Conservation (phyloP, 192 early-diverging fungal species). For the Mortierella antarctica region DNA sequence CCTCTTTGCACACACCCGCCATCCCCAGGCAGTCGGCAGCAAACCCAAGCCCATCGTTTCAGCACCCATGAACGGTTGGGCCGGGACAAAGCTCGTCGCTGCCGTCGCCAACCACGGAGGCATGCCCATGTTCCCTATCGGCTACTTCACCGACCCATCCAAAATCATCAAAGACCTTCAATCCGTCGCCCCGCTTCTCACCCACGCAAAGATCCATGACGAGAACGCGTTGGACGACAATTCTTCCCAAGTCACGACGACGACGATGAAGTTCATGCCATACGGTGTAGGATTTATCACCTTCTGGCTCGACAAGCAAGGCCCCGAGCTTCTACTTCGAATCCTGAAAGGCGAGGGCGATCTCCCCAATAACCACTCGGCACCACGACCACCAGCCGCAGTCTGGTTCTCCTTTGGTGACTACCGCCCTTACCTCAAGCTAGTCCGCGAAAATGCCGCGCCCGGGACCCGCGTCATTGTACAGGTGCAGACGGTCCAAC, state of each 20-base stretch:
- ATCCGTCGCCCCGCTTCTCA: conserved; percentile 5
- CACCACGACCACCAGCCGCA: conserved; percentile 48
- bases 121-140: conserved; percentile 39
- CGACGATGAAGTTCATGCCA: conserved; percentile 30
- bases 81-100: conserved; percentile 49
- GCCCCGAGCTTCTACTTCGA: conserved; percentile 45
- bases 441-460: conserved; percentile 34
- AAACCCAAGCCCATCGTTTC: conserved; percentile 49
- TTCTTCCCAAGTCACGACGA: neutral
- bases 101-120: conserved; percentile 57
- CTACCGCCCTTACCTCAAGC: conserved; percentile 42
- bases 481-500: conserved; percentile 59
- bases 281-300: conserved; percentile 57
- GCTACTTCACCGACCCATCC: conserved; percentile 33
- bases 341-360: conserved; percentile 25
- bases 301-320: conserved; percentile 48
- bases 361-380: neutral
- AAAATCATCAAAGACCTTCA: conserved; percentile 36
- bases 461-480: conserved; percentile 48
- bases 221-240: neutral
- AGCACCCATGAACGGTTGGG: conserved; percentile 58
- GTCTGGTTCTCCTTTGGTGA: conserved; percentile 61
- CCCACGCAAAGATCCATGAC: neutral
- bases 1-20: conserved; percentile 18
- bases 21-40: neutral